Evolutionary conservation across 208 protist species (phyloP), one percentile per base, ranked within the genome.

Genomic region (Strigomonas culicis): DNA sequence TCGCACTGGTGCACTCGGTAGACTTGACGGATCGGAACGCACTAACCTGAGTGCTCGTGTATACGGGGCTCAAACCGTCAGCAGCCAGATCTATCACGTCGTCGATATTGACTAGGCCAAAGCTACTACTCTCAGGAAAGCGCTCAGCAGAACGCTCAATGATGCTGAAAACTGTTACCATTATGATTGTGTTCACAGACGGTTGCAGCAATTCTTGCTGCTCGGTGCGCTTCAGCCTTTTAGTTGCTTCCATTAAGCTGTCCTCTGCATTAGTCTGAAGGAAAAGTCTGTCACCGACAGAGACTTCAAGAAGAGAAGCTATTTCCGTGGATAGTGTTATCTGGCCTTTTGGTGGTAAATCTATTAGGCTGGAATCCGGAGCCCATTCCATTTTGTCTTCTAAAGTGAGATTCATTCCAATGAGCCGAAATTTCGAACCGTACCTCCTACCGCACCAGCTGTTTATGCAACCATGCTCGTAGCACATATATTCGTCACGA

Each of bases 1-100:
- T 59, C 4, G 52, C 50, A 0, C 72, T 74, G 0, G 84, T 79
- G 62, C 63, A 77, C 15, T 61, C 60, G 8, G 51, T 44, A 25
- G 80, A 46, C 41, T 70, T 19, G 0, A 39, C 25, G 24, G 24
- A 44, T 15, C 25, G 31, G 31, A 60, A 10, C 25, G 30, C n/a
- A 22, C 39, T 19, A 31, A 39, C 17, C 44, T 60, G 55, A 27
- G 24, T 15, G 30, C 11, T 34, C 24, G 24, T 44, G n/a, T 60
- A 60, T 11, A 60, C 10, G 24, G 24, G 30, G n/a, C 55, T 44
- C 4, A 60, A 17, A 24, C 31, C 52, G 17, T 43, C 39, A 44
- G 22, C 25, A 34, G 44, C 39, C 4, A 34, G 13, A 6, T 34
- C 2, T 3, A 44, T 7, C 10, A 60, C 4, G n/a, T 34, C 31